phyloP scores from a whole-genome alignment of 1,284 basidiomycete species.

The Phellopilus nigrolimitatus region DNA sequence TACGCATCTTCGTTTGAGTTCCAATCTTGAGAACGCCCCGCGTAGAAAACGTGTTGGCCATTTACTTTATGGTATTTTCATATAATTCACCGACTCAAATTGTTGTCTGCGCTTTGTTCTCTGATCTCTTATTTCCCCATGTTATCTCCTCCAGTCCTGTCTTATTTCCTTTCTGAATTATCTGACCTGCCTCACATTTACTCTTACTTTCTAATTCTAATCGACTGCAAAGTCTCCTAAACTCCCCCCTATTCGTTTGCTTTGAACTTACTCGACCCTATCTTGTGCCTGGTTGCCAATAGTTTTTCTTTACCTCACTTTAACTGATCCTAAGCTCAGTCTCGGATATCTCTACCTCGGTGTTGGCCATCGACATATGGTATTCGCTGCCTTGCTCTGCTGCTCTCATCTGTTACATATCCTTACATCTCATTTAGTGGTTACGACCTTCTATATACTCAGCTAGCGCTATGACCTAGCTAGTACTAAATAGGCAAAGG shows the following conservation, averaged over 20 bases:
- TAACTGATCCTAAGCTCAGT: conserved; percentile 1
- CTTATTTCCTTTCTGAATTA: background rate
- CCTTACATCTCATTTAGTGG: background rate
- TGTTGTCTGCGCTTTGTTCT: conserved; percentile 5
- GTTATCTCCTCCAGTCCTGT: background rate
- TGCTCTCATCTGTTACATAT: background rate
- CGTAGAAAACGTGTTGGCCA: background rate
- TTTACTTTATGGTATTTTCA: background rate
- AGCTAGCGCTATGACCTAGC: background rate
- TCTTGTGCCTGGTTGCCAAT: conserved; percentile 12
- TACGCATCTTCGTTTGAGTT: background rate
- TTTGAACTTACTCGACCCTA: background rate
- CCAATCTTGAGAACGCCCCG: background rate
- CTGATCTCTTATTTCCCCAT: background rate
- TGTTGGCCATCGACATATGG: no score
- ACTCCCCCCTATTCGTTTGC: background rate
- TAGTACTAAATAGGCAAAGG: background rate
- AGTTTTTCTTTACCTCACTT: conserved; percentile 1
- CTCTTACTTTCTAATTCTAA: background rate
- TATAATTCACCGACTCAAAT: background rate
- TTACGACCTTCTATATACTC: background rate
- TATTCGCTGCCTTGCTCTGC: background rate
- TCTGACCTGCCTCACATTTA: background rate
- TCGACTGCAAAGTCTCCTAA: background rate
- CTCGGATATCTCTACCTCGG: background rate